These are phyloP conservation scores for Alternaria brassicicola DNA, from an alignment of 2,329 filamentous ascomycete genomes.

Conservation along the genomic window DNA sequence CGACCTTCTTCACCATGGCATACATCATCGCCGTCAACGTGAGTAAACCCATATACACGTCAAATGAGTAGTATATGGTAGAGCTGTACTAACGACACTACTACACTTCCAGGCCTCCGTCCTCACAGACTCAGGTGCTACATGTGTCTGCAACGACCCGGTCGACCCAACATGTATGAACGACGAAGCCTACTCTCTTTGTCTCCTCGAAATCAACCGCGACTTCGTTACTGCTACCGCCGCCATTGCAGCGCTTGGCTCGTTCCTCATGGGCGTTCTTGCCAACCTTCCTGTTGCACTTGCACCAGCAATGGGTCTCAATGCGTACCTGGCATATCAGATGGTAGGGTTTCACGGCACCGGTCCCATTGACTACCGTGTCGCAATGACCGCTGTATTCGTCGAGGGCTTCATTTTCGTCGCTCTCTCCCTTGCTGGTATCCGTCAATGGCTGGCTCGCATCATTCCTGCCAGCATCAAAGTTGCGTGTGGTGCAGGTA, in stretches of 20 bases:
- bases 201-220: constrained; percentile 67
- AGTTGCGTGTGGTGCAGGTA: constrained; percentile 86
- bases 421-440: constrained; percentile 72
- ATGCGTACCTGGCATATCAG: constrained; percentile 87
- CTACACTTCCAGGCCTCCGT: constrained; percentile 56
- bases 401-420: constrained; percentile 88
- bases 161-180: constrained; percentile 58
- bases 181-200: constrained; percentile 68
- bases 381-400: constrained; percentile 85
- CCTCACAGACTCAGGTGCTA: constrained; percentile 73
- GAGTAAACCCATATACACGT: constrained; percentile 8
- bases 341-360: constrained; percentile 79
- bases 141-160: constrained; percentile 71
- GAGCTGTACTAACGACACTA: background rate
- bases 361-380: constrained; percentile 68
- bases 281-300: constrained; percentile 79
- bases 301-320: constrained; percentile 79
- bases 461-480: constrained; percentile 81
- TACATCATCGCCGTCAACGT: constrained; percentile 70
- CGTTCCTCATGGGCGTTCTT: constrained; percentile 80
- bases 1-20: constrained; percentile 63
- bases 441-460: constrained; percentile 70
- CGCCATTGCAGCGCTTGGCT: constrained; percentile 78
- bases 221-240: constrained; percentile 86
- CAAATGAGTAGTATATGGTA: constrained; percentile 38